Evolutionary conservation across 345 rosid species (phyloP).

Genomic region (Barbarea vulgaris): DNA sequence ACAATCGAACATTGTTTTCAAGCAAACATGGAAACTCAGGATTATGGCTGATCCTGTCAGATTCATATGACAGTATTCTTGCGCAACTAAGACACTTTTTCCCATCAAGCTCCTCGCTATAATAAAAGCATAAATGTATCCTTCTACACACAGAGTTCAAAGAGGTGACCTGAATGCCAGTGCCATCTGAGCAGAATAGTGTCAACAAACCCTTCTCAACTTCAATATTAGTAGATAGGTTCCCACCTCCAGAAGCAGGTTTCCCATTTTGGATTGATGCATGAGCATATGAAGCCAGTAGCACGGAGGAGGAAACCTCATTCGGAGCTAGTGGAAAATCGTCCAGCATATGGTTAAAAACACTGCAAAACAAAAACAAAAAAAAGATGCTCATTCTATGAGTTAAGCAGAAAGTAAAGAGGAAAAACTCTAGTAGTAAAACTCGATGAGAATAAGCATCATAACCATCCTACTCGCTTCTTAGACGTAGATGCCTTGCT

Average conservation of each 20-base stretch:
- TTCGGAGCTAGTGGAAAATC: slow-evolving; percentile 86
- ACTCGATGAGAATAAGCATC: slow-evolving; percentile 36
- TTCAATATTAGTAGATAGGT: slow-evolving; percentile 61
- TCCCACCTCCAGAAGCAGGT: slow-evolving; percentile 70
- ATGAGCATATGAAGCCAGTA: slow-evolving; percentile 72
- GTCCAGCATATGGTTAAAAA: slow-evolving; percentile 86
- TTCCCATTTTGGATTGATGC: slow-evolving; percentile 72
- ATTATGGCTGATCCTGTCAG: slow-evolving; percentile 19
- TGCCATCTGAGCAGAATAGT: slow-evolving; percentile 73
- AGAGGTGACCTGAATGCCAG: slow-evolving; percentile 74
- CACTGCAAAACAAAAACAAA: slow-evolving; percentile 55
- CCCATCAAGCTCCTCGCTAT: slow-evolving; percentile 9
- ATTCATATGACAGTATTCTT: slow-evolving; percentile 14
- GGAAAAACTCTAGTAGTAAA: background rate
- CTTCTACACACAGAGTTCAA: slow-evolving; percentile 17
- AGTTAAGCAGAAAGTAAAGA: slow-evolving; percentile 7
- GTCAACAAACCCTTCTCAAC: slow-evolving; percentile 93
- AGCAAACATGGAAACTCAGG: slow-evolving; percentile 23
- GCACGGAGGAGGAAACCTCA: slow-evolving; percentile 88
- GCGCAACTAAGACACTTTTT: slow-evolving; percentile 7
- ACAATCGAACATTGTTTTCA: background rate
- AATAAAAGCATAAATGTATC: slow-evolving; percentile 16
- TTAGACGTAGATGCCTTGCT: slow-evolving; percentile 90
- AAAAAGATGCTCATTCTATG: slow-evolving; percentile 22
- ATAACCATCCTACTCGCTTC: slow-evolving; percentile 84